phyloP scores from a whole-genome alignment of 192 early-diverging fungal genomes.

The Umbelopsis isabellina region DNA sequence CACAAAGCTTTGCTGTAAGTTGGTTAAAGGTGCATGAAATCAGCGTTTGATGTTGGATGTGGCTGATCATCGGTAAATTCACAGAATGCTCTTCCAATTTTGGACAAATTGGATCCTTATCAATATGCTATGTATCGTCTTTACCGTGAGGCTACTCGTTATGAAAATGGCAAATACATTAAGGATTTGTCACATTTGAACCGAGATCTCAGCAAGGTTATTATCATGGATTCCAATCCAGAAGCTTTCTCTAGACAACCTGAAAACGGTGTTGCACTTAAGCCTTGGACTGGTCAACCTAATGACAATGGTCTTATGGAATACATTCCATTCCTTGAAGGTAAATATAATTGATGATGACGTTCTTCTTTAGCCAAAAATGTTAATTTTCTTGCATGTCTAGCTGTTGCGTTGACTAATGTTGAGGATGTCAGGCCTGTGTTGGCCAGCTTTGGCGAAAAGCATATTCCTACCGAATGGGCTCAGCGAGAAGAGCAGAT shows the following conservation, averaged over 20 bases:
- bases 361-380: neutral
- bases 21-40: too few species aligned
- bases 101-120: slow-evolving; percentile 90
- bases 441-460: slow-evolving; percentile 67
- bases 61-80: neutral
- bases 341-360: slow-evolving; percentile 47
- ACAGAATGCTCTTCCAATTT: slow-evolving; percentile 80
- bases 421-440: slow-evolving; percentile 77
- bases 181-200: slow-evolving; percentile 93
- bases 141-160: slow-evolving; percentile 90
- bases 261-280: slow-evolving; percentile 84
- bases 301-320: slow-evolving; percentile 81
- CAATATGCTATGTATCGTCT: slow-evolving; percentile 85
- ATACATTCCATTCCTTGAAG: slow-evolving; percentile 90
- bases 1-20: slow-evolving; percentile 78
- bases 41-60: too few species aligned
- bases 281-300: slow-evolving; percentile 85
- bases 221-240: slow-evolving; percentile 91
- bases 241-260: slow-evolving; percentile 87
- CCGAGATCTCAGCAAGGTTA: slow-evolving; percentile 90
- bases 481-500: slow-evolving; percentile 70
- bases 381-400: neutral
- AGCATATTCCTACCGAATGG: slow-evolving; percentile 72
- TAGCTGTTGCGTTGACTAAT: slow-evolving; percentile 69
- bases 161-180: slow-evolving; percentile 82